Base-by-base conservation (phyloP, 1,284 basidiomycete genomes). In the Naganishia sp. region DNA sequence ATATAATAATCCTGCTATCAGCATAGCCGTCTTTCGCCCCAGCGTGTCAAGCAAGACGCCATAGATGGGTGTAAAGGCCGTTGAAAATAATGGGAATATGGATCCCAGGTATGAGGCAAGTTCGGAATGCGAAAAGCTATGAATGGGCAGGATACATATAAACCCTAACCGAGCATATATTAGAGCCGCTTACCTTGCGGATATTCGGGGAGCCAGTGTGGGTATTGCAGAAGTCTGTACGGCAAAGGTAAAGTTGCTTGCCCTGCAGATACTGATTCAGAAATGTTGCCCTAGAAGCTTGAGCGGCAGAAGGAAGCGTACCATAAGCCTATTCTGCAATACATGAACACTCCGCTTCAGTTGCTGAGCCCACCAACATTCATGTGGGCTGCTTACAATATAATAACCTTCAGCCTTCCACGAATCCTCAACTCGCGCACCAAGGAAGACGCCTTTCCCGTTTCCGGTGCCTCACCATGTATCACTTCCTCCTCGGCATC, bases 1-100 rank as follows among this genome's bases (percentile, higher is more conserved):
- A 57, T 75, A 80, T 51, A 79, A 71, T 17, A 68, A 31, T 43
- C 74, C 75, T 6, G 75, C 79, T 1, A 73, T 73, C 7, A 74
- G 56, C 75, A 78, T 77, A 0, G 77, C 76, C 45, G 76, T 72
- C 28, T 75, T 74, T 11, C 79, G 65, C 0, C 79, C 79, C 2
- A 80, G 65, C 1, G 72, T 72, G 65, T 79, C 79, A 67, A 79
- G 76, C n/a, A 80, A 69, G 10, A 79, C 76, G 17, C 79, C 79
- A 66, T 78, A 80, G 0, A 80, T 66, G 0, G 79, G 79, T n/a
- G 79, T 80, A 21, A 75, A 75, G 68, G 61, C 77, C 6, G 77
- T 78, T 65, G 74, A 77, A 41, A 73, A 71, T 25, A 80, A 61
- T 0, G 74, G 72, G 56, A 78, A 79, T 15, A 75, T 72, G n/a